Percentiles rank a stretch among this genome's conserved stretches.
Conservation (phyloP, 768 basidiomycete species). For the Cyclocybe aegerita region DNA sequence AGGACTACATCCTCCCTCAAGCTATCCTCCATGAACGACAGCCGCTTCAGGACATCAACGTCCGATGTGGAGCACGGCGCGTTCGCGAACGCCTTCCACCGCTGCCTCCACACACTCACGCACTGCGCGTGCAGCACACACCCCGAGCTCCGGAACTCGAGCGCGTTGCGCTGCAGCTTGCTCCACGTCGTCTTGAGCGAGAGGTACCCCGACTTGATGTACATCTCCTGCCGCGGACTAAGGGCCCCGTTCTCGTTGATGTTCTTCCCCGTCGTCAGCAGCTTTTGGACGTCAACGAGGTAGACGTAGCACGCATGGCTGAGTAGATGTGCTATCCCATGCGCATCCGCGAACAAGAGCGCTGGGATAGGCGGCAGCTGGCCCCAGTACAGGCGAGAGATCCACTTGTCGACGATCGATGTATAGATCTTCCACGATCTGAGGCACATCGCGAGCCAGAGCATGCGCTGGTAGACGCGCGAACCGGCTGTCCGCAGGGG, state of each 20-base stretch:
- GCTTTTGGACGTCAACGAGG: constrained; percentile 14
- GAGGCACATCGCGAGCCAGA: constrained; percentile 33
- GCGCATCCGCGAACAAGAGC: constrained; percentile 18
- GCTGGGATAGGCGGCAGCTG: constrained; percentile 23
- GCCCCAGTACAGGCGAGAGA: constrained; percentile 26
- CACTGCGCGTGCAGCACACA: constrained; percentile 39
- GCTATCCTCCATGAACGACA: constrained; percentile 28
- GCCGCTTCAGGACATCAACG: constrained; percentile 35
- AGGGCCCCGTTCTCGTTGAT: constrained; percentile 11
- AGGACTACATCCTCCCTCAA: constrained; percentile 31
- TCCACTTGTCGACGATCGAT: constrained; percentile 30
- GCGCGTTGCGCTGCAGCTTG: constrained; percentile 14
- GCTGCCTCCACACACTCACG: constrained; percentile 32
- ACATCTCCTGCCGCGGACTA: constrained; percentile 8
- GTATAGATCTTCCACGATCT: constrained; percentile 21
- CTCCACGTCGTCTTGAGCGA: constrained; percentile 18
- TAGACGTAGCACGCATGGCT: constrained; percentile 24
- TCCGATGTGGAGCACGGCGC: constrained; percentile 21
- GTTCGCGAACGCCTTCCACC: constrained; percentile 29
- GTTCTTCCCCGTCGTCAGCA: constrained; percentile 5
- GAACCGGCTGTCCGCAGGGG: constrained; percentile 26
- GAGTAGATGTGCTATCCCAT: constrained; percentile 15
- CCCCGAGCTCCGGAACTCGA: constrained; percentile 25
- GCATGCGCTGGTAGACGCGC: constrained; percentile 28
- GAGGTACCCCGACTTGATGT: constrained; percentile 18